Conservation (phyloP, 768 basidiomycete genomes). For the Strobilomyces echinocephalus region DNA sequence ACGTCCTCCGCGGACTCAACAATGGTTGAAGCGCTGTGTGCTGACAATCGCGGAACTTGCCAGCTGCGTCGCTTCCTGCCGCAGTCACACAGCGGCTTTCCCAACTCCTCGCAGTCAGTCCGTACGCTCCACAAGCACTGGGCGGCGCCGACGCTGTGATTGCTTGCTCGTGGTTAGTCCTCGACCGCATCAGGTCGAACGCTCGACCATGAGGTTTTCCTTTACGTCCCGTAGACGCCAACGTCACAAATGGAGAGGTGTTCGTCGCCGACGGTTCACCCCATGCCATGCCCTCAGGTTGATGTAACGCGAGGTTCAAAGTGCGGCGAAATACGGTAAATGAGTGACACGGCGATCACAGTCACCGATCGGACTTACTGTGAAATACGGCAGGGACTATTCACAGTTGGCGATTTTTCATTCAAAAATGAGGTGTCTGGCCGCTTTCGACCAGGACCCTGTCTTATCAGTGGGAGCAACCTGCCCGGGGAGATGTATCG, state of each 20-base stretch:
- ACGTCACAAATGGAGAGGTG: not conserved
- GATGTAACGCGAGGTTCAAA: constrained; percentile 13
- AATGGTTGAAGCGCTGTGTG: constrained; percentile 18
- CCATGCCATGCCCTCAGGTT: constrained; percentile 3
- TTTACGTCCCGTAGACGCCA: not conserved
- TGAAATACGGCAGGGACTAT: constrained; percentile 8
- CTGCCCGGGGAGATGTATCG: constrained; percentile 4
- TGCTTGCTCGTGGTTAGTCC: not conserved
- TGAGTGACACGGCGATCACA: constrained; percentile 22
- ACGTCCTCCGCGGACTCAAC: constrained; percentile 23
- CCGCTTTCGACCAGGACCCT: constrained; percentile 4
- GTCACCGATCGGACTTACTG: constrained; percentile 16
- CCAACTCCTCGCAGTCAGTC: not conserved
- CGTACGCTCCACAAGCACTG: not conserved
- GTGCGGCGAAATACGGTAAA: constrained; percentile 11
- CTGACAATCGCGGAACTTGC: constrained; percentile 13
- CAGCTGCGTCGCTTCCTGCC: not conserved
- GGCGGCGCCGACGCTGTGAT: not conserved
- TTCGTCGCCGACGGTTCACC: not conserved
- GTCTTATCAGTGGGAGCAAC: constrained; percentile 14
- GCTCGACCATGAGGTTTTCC: not conserved
- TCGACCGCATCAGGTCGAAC: not conserved
- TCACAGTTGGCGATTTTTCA: constrained; percentile 23
- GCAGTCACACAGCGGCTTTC: not conserved
- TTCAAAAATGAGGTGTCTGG: constrained; percentile 16